Percentiles rank a stretch among this genome's conserved stretches.
These are phyloP conservation scores for Chrysoporthe austroafricana DNA, from an alignment of 2,329 filamentous ascomycete species.

Conservation along the genomic window DNA sequence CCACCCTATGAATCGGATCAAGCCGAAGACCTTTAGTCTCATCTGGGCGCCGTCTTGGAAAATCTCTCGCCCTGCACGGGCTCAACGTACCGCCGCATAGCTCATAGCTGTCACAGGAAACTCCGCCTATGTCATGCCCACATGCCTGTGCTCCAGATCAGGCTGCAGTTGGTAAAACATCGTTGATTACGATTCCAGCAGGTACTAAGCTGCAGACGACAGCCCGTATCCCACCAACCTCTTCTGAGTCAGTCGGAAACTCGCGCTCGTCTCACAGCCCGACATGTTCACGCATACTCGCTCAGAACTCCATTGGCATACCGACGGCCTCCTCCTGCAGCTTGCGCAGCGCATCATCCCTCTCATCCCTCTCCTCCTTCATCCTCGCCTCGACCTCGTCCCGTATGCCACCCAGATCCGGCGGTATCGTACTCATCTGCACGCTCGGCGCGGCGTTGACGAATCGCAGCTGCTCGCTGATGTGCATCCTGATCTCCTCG, in stretches of 20 bases:
- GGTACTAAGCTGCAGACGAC: neutral
- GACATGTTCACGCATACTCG: neutral
- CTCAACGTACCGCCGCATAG: too few relatives aligned
- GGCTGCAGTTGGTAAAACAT: neutral
- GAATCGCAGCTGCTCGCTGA: conserved; percentile 85
- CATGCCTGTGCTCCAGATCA: neutral
- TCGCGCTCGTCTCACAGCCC: neutral
- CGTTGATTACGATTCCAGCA: neutral
- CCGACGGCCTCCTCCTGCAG: conserved; percentile 62
- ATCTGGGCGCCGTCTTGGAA: too few relatives aligned
- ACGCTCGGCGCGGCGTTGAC: conserved; percentile 85
- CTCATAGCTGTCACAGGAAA: neutral
- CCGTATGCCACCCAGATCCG: conserved; percentile 70
- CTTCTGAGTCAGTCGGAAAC: neutral
- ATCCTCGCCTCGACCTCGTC: conserved; percentile 71
- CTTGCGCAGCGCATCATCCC: conserved; percentile 56
- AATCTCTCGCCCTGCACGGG: too few relatives aligned
- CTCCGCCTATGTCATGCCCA: too few relatives aligned
- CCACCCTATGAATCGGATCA: too few relatives aligned
- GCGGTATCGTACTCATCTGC: conserved; percentile 79
- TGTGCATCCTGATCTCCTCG: conserved; percentile 73
- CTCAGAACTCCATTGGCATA: conserved; percentile 56
- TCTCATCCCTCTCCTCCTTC: conserved; percentile 66
- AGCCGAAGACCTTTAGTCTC: too few relatives aligned
- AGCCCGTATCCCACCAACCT: neutral